Evolutionary conservation across 352 stramenopile genomes (phyloP).

Genomic region (Phytophthora pisi): DNA sequence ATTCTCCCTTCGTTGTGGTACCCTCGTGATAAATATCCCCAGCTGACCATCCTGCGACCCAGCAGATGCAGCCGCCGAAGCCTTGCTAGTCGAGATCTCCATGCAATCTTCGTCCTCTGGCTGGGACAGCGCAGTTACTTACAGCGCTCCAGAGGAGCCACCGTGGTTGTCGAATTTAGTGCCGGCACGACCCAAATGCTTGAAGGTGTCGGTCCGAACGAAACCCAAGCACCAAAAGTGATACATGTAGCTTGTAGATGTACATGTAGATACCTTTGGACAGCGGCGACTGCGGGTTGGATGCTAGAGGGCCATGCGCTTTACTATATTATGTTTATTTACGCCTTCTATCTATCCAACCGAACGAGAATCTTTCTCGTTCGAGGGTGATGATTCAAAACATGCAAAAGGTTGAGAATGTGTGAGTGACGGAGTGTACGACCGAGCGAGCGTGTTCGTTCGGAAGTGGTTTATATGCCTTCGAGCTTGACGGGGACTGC

Average conservation of each 20-base stretch:
- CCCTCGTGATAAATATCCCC: neutral
- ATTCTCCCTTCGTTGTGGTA: no score
- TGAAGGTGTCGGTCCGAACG: neutral
- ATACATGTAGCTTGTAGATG: neutral
- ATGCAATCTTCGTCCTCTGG: constrained; percentile 3
- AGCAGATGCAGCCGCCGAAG: constrained; percentile 29
- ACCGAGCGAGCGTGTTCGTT: constrained; percentile 13
- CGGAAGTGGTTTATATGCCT: constrained; percentile 36
- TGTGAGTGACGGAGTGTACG: constrained; percentile 21
- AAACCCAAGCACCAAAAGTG: neutral
- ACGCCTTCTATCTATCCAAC: constrained; percentile 26
- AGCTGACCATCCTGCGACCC: constrained; percentile 20
- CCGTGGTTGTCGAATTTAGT: constrained; percentile 15
- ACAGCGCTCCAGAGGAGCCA: neutral
- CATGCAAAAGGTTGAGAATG: constrained; percentile 3
- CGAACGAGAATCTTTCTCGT: constrained; percentile 10
- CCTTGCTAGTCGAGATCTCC: constrained; percentile 16
- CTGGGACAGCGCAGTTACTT: constrained; percentile 19
- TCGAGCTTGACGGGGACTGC: constrained; percentile 28
- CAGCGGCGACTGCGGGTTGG: neutral
- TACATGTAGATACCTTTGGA: neutral
- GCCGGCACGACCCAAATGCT: neutral
- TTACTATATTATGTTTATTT: constrained; percentile 51
- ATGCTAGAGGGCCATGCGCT: constrained; percentile 7
- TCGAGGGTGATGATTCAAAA: constrained; percentile 11